Conservation (phyloP, 345 rosid genomes). For the Syzygium grande region DNA sequence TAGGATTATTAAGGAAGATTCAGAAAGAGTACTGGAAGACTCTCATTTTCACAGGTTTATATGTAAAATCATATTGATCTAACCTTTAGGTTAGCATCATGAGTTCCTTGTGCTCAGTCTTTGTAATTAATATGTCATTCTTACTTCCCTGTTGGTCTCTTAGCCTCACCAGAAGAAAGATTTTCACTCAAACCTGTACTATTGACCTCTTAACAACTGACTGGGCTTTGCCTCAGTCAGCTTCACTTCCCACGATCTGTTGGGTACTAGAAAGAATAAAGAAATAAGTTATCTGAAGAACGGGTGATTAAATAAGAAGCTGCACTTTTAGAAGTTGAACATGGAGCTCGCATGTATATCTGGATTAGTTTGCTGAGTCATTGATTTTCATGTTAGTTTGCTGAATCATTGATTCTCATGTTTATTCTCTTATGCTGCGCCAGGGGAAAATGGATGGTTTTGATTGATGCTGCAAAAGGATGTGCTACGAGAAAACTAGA, state of each 20-base stretch:
- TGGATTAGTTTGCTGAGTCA: not conserved
- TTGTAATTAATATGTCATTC: not conserved
- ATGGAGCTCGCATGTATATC: not conserved
- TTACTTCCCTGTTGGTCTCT: not conserved
- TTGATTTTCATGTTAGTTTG: not conserved
- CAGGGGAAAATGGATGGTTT: conserved; percentile 81
- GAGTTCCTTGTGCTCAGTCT: not conserved
- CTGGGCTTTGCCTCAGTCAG: not conserved
- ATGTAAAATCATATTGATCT: not conserved
- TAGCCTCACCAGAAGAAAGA: not conserved
- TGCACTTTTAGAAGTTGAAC: not conserved
- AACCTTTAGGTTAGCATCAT: not conserved
- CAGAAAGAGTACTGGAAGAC: conserved; percentile 36
- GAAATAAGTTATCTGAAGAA: not conserved
- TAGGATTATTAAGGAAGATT: conserved; percentile 53
- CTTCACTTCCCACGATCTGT: not conserved
- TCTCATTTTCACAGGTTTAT: conserved; percentile 54
- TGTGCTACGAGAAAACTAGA: conserved; percentile 73
- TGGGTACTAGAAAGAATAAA: not conserved
- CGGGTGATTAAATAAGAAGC: not conserved
- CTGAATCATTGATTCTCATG: not conserved
- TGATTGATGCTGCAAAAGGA: conserved; percentile 98
- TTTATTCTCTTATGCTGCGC: not conserved
- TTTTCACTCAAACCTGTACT: not conserved
- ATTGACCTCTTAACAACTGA: not conserved